phyloP scores from a whole-genome alignment of 2,329 filamentous ascomycete genomes.

The Grosmannia huntii region DNA sequence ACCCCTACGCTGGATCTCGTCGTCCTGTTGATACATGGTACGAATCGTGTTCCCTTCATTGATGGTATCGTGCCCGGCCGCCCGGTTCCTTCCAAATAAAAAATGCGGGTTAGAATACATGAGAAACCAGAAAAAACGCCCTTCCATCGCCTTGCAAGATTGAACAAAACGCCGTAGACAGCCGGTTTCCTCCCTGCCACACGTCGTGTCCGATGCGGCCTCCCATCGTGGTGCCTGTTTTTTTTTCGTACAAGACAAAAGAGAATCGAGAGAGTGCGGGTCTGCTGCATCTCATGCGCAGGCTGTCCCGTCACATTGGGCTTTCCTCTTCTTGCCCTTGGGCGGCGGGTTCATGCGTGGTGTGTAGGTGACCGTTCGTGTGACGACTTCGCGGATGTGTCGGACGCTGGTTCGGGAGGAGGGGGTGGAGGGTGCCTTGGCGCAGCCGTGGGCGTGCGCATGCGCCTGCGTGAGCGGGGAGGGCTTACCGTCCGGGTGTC shows the following conservation, averaged over 20 bases:
- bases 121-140: not conserved
- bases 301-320: conserved; percentile 22
- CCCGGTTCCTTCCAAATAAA: not conserved
- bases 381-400: conserved; percentile 79
- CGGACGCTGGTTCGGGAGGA: conserved; percentile 43
- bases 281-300: not conserved
- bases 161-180: not conserved
- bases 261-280: not conserved
- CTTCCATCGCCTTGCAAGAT: not conserved
- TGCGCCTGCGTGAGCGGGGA: conserved; percentile 1
- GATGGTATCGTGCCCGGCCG: not conserved
- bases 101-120: not conserved
- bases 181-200: not conserved
- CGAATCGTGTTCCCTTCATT: not conserved
- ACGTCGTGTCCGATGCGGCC: not conserved
- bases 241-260: not conserved
- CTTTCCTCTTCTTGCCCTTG: conserved; percentile 82
- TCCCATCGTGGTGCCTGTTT: not conserved
- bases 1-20: too few relatives aligned
- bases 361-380: conserved; percentile 87
- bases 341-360: conserved; percentile 77
- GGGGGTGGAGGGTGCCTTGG: conserved; percentile 6
- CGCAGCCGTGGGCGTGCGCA: conserved; percentile 14
- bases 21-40: too few relatives aligned
- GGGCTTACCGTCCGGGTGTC: conserved; percentile 45